Evolutionary conservation across 306 rosid genomes (phyloP).

Genomic region (Lablab purpureus): DNA sequence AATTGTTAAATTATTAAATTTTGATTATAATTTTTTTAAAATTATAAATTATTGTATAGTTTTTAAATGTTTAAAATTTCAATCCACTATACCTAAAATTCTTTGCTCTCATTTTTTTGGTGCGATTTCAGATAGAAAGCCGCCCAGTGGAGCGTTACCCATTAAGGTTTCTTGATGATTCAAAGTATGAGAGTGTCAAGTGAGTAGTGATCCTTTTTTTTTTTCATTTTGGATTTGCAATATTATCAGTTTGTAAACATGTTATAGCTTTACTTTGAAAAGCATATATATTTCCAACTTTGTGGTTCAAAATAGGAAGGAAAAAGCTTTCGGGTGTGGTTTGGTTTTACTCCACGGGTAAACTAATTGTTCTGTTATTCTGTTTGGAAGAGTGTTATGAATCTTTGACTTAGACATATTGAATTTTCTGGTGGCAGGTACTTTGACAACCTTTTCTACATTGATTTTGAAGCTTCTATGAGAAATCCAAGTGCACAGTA

Average conservation of each 20-base stretch:
- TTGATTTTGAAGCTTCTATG: slow-evolving; percentile 88
- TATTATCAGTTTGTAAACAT: slow-evolving; percentile 11
- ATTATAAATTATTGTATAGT: too few relatives aligned
- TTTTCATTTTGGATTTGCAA: slow-evolving; percentile 29
- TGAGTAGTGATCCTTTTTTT: slow-evolving; percentile 46
- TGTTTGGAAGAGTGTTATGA: slow-evolving; percentile 3
- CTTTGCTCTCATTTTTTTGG: slow-evolving; percentile 19
- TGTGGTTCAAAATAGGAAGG: slow-evolving; percentile 3
- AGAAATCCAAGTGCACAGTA: slow-evolving; percentile 71
- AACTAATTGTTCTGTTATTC: slow-evolving; percentile 10
- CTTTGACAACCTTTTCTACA: slow-evolving; percentile 72
- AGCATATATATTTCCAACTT: slow-evolving; percentile 21
- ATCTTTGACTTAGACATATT: slow-evolving; percentile 16
- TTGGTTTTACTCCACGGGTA: neutral
- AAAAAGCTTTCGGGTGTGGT: neutral
- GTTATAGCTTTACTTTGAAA: neutral
- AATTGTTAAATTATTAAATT: too few relatives aligned
- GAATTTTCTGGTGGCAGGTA: slow-evolving; percentile 57
- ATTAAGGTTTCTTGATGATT: slow-evolving; percentile 60
- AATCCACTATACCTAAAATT: neutral
- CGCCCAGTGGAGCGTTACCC: slow-evolving; percentile 66
- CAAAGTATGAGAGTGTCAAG: slow-evolving; percentile 68
- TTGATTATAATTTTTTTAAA: too few relatives aligned
- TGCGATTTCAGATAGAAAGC: slow-evolving; percentile 74
- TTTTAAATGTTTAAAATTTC: too few relatives aligned